Conservation (phyloP, 2,329 filamentous ascomycete genomes). For the Ceratocystis colombiana region DNA sequence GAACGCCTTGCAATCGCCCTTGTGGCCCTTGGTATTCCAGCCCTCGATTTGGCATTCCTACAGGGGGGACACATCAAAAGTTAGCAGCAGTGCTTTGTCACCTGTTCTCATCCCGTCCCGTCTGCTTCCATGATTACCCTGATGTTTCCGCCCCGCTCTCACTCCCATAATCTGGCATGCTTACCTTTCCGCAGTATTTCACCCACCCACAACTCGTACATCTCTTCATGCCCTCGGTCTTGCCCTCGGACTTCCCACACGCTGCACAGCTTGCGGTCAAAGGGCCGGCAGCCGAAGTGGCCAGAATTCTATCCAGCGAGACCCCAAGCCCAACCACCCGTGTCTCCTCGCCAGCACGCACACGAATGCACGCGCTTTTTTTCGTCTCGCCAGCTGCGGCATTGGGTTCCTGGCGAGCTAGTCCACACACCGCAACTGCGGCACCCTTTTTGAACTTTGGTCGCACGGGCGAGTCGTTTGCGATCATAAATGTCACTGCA, state of each 20-base stretch:
- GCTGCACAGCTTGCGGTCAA: slow-evolving; percentile 29
- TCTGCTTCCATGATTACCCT: neutral
- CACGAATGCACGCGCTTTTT: slow-evolving; percentile 35
- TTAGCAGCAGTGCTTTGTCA: slow-evolving; percentile 9
- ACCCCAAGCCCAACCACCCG: slow-evolving; percentile 33
- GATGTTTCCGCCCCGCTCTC: neutral
- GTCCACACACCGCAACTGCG: slow-evolving; percentile 33
- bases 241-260: slow-evolving; percentile 30
- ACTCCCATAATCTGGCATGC: neutral
- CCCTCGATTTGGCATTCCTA: slow-evolving; percentile 27
- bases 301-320: slow-evolving; percentile 29
- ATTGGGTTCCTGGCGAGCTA: slow-evolving; percentile 27
- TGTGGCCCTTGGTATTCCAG: slow-evolving; percentile 27
- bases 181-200: slow-evolving; percentile 41
- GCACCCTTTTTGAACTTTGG: slow-evolving; percentile 37
- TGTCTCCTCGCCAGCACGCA: slow-evolving; percentile 31
- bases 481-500: slow-evolving; percentile 40
- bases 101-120: neutral
- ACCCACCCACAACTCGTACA: slow-evolving; percentile 39
- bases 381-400: slow-evolving; percentile 30
- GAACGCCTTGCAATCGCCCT: slow-evolving; percentile 27
- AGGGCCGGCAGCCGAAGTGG: slow-evolving; percentile 28
- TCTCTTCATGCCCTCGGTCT: slow-evolving; percentile 31
- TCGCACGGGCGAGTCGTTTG: slow-evolving; percentile 31
- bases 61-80: neutral